Percentiles rank a stretch among this genome's conserved stretches.
These are phyloP conservation scores for Aspergillus niger DNA, from an alignment of 2,329 filamentous ascomycete genomes.

Conservation along the genomic window DNA sequence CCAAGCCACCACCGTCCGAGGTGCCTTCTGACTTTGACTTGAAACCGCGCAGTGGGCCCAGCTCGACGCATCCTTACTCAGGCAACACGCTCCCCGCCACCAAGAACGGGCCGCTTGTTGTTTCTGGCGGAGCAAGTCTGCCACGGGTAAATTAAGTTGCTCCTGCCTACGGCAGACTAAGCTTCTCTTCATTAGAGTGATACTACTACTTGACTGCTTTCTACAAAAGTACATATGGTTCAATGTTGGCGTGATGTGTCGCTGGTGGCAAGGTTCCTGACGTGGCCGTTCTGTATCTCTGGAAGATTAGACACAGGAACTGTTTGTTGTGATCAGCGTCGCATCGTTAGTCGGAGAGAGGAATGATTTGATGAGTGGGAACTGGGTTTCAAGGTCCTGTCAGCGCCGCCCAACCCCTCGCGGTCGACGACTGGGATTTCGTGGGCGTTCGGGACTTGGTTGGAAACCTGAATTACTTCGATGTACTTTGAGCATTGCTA, in stretches of 20 bases:
- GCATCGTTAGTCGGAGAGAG: neutral
- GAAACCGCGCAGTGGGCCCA: conserved; percentile 34
- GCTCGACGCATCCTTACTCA: conserved; percentile 26
- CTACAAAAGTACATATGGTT: conserved; percentile 6
- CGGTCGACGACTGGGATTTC: neutral
- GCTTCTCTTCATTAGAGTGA: neutral
- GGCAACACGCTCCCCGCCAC: conserved; percentile 24
- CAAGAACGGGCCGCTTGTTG: conserved; percentile 42
- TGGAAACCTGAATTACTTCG: conserved; percentile 1
- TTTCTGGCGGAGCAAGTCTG: conserved; percentile 37
- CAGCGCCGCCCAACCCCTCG: neutral
- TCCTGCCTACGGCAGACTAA: neutral
- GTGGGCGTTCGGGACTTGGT: neutral
- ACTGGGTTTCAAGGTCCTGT: neutral
- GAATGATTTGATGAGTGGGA: neutral
- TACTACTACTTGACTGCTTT: neutral
- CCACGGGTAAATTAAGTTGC: conserved; percentile 31
- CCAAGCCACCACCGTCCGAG: conserved; percentile 53
- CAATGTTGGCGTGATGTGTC: neutral
- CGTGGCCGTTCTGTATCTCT: neutral
- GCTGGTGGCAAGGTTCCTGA: neutral
- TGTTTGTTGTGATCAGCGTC: neutral
- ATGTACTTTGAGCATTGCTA: conserved; percentile 3
- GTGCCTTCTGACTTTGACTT: conserved; percentile 45
- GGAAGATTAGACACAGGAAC: neutral